A percentile compares a stretch with the other conserved stretches of the same genome.
phyloP scores from a whole-genome alignment of 495 filamentous ascomycete species.

The Podospora conica region DNA sequence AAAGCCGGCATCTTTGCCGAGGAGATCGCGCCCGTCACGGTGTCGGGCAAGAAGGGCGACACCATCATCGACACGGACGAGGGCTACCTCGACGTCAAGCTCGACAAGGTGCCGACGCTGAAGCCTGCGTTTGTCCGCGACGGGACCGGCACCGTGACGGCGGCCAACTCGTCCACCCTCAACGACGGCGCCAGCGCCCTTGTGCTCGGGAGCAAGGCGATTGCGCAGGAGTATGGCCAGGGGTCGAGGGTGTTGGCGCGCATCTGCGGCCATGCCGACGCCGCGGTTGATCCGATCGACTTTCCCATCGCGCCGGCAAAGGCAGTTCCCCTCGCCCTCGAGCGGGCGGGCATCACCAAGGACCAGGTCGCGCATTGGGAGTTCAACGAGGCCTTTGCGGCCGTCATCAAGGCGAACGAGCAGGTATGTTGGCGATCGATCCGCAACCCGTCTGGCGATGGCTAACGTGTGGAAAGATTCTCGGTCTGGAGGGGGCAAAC shows the following conservation, averaged over 20 bases:
- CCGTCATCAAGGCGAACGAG: constrained; percentile 90
- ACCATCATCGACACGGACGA: constrained; percentile 75
- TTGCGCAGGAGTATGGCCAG: constrained; percentile 68
- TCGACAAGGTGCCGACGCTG: constrained; percentile 75
- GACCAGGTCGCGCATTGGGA: constrained; percentile 92
- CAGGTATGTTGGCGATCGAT: constrained; percentile 48
- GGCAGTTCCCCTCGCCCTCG: constrained; percentile 84
- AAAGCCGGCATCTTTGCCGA: constrained; percentile 68
- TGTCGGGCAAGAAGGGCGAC: constrained; percentile 78
- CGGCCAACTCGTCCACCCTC: constrained; percentile 85
- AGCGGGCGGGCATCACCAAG: constrained; percentile 79
- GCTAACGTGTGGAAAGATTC: constrained; percentile 49
- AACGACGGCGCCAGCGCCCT: constrained; percentile 94
- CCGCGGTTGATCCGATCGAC: constrained; percentile 87
- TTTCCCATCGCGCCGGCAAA: constrained; percentile 91
- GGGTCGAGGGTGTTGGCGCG: constrained; percentile 72
- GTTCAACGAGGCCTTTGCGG: constrained; percentile 97
- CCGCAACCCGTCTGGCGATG: constrained; percentile 12
- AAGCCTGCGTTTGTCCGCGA: constrained; percentile 87
- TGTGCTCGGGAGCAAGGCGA: constrained; percentile 68
- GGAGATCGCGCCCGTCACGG: constrained; percentile 79
- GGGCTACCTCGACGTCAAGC: constrained; percentile 75
- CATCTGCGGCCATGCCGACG: constrained; percentile 82
- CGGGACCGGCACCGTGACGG: constrained; percentile 84
- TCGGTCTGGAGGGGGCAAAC: constrained; percentile 65